Evolutionary conservation across 495 filamentous ascomycete genomes (phyloP).

Genomic region (Hyaloscypha finlandica): DNA sequence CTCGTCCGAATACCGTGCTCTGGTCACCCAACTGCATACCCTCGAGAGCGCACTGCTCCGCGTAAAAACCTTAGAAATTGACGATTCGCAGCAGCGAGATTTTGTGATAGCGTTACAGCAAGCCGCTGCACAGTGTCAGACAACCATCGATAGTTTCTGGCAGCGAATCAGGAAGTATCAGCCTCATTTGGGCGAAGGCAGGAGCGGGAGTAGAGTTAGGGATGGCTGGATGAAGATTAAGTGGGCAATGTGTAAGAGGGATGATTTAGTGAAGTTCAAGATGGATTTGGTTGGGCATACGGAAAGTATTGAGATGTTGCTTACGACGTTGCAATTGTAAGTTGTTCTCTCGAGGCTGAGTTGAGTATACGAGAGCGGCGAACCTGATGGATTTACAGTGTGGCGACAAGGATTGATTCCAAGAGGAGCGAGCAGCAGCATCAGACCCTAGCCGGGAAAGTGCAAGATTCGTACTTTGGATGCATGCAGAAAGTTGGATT

Average conservation of each 20-base stretch:
- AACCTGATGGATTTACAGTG: no score
- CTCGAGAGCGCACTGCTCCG: slow-evolving; percentile 27
- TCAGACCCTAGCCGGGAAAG: slow-evolving; percentile 18
- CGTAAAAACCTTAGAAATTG: not conserved
- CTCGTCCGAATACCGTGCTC: slow-evolving; percentile 27
- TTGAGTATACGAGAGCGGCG: no score
- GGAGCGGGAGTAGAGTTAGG: slow-evolving; percentile 24
- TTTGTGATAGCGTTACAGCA: slow-evolving; percentile 30
- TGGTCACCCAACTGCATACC: slow-evolving; percentile 33
- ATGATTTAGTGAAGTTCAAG: slow-evolving; percentile 36
- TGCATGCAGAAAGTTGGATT: slow-evolving; percentile 24
- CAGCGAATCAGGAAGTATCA: slow-evolving; percentile 33
- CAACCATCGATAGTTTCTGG: slow-evolving; percentile 36
- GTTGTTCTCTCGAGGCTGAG: slow-evolving; percentile 9
- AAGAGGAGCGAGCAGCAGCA: not conserved
- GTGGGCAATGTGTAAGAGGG: slow-evolving; percentile 36
- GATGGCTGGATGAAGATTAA: slow-evolving; percentile 33
- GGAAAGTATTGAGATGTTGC: slow-evolving; percentile 33
- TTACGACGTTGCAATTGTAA: slow-evolving; percentile 32
- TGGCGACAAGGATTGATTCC: no score
- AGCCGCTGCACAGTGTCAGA: slow-evolving; percentile 34
- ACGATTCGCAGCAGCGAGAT: slow-evolving; percentile 27
- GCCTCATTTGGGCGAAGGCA: slow-evolving; percentile 24
- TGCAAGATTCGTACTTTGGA: slow-evolving; percentile 22
- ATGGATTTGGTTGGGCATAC: slow-evolving; percentile 35